These are phyloP conservation scores for Corchorus olitorius DNA, from an alignment of 345 rosid species.

Conservation along the genomic window DNA sequence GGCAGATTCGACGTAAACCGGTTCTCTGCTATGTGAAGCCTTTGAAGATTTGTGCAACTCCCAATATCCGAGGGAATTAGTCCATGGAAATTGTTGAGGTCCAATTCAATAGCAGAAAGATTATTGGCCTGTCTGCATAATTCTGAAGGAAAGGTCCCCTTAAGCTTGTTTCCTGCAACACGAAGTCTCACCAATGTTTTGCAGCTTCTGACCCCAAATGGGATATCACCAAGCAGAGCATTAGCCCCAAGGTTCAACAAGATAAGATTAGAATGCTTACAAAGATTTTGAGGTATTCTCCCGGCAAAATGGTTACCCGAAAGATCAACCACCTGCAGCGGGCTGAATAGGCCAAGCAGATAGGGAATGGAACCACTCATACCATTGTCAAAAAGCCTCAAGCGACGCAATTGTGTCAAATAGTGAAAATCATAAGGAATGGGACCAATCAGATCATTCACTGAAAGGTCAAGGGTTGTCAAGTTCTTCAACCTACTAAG, in stretches of 20 bases:
- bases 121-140: slow-evolving; percentile 61
- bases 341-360: slow-evolving; percentile 64
- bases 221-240: slow-evolving; percentile 66
- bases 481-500: slow-evolving; percentile 62
- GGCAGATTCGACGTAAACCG: slow-evolving; percentile 62
- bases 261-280: slow-evolving; percentile 51
- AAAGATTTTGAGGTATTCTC: slow-evolving; percentile 70
- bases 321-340: slow-evolving; percentile 80
- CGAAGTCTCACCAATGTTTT: slow-evolving; percentile 61
- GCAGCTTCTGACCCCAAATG: slow-evolving; percentile 56
- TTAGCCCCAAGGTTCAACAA: slow-evolving; percentile 71
- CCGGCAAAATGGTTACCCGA: slow-evolving; percentile 72
- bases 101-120: slow-evolving; percentile 70
- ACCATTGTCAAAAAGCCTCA: slow-evolving; percentile 81
- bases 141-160: slow-evolving; percentile 72
- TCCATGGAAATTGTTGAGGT: slow-evolving; percentile 73
- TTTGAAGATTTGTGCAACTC: slow-evolving; percentile 61
- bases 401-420: slow-evolving; percentile 59
- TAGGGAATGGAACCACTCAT: slow-evolving; percentile 69
- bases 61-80: slow-evolving; percentile 66
- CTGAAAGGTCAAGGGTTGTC: slow-evolving; percentile 80
- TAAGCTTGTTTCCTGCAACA: slow-evolving; percentile 60
- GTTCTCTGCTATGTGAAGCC: slow-evolving; percentile 75
- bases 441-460: slow-evolving; percentile 67
- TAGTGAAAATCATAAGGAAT: slow-evolving; percentile 70